A percentile compares a stretch with the other conserved stretches of the same genome.
Evolutionary conservation across 345 rosid species (phyloP).

Genomic region (Murraya koenigii): DNA sequence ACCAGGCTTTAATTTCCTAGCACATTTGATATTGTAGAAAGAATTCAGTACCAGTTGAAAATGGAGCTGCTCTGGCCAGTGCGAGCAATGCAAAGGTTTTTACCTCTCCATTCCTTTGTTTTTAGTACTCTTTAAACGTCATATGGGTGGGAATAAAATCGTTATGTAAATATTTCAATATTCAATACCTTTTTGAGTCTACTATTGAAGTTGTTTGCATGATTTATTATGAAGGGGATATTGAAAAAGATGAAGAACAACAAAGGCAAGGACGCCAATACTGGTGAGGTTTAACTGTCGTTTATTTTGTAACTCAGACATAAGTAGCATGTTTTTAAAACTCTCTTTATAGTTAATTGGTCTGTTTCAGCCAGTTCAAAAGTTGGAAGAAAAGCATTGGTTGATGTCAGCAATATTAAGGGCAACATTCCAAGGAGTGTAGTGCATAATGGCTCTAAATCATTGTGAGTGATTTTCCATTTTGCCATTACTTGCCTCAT

Average conservation of each 20-base stretch:
- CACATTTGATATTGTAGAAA: constrained; percentile 26
- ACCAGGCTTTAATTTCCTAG: not conserved
- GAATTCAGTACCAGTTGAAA: constrained; percentile 28
- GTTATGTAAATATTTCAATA: not conserved
- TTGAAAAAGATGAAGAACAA: constrained; percentile 32
- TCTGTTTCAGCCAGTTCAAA: constrained; percentile 36
- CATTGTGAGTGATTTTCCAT: constrained; percentile 43
- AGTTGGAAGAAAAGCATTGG: constrained; percentile 64
- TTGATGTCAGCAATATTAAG: constrained; percentile 67
- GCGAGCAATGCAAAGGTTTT: constrained; percentile 47
- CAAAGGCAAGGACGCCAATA: constrained; percentile 34
- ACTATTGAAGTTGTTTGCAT: not conserved
- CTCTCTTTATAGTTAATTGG: constrained; percentile 10
- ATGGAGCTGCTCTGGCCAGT: constrained; percentile 25
- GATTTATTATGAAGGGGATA: constrained; percentile 35
- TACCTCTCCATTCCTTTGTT: not conserved
- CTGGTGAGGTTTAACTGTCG: constrained; percentile 34
- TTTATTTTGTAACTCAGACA: not conserved
- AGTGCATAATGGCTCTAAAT: constrained; percentile 47
- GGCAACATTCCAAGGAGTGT: constrained; percentile 26
- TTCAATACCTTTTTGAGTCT: constrained; percentile 1
- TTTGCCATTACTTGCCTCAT: not conserved
- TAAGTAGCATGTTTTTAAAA: not conserved
- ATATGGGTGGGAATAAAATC: not conserved
- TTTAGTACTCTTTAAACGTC: not conserved